Percentiles rank a stretch among this genome's conserved stretches.
phyloP scores from a whole-genome alignment of 306 rosid species.

The Medicago lupulina region DNA sequence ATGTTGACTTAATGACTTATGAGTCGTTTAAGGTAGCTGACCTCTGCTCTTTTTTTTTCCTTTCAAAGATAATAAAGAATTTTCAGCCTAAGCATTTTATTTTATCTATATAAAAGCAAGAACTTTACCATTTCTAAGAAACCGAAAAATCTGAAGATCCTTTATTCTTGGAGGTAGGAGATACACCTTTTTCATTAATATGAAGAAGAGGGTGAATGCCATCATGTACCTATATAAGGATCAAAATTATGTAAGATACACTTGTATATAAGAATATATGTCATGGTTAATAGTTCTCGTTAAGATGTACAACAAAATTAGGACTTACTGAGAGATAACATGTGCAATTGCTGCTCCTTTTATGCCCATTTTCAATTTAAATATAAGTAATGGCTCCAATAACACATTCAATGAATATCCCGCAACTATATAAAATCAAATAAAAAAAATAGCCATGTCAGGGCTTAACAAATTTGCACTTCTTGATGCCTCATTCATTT shows the following conservation, averaged over 20 bases:
- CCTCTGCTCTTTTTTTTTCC: neutral
- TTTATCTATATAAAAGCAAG: neutral
- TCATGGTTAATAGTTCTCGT: neutral
- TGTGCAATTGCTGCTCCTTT: constrained; percentile 95
- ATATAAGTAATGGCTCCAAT: constrained; percentile 82
- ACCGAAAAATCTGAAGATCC: constrained; percentile 75
- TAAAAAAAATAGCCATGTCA: neutral
- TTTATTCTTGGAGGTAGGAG: constrained; percentile 75
- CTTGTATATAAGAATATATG: neutral
- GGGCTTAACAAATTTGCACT: too few species aligned
- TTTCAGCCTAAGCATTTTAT: neutral
- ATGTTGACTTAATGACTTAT: too few species aligned
- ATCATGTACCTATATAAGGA: constrained; percentile 74
- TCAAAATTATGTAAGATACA: constrained; percentile 15
- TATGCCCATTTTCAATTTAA: constrained; percentile 65
- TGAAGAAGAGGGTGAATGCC: constrained; percentile 61
- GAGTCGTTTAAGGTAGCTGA: too few species aligned
- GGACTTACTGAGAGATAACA: constrained; percentile 86
- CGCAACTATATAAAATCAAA: constrained; percentile 49
- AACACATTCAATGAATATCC: constrained; percentile 69
- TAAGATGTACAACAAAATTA: neutral
- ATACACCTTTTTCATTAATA: constrained; percentile 69
- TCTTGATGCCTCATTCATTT: too few species aligned
- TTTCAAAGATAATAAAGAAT: neutral
- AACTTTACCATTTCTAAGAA: constrained; percentile 73